phyloP scores from a whole-genome alignment of 345 rosid genomes.

The Noccaea caerulescens region DNA sequence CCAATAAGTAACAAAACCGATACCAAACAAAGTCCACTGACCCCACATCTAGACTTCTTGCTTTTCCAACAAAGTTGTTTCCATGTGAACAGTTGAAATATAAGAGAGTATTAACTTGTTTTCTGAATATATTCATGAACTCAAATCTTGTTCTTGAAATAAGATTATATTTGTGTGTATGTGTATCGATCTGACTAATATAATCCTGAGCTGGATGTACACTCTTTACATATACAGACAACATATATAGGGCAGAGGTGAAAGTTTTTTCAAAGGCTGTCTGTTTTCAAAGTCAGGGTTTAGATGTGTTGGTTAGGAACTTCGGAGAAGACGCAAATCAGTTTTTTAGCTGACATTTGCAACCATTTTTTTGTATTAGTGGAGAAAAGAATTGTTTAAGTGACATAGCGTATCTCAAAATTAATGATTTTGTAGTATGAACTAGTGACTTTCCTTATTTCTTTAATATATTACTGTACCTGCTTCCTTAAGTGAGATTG shows the following conservation, averaged over 20 bases:
- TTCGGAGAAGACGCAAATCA: slow-evolving; percentile 55
- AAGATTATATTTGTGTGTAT: neutral
- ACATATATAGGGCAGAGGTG: neutral
- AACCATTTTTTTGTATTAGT: slow-evolving; percentile 30
- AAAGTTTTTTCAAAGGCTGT: neutral
- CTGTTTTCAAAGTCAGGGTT: slow-evolving; percentile 64
- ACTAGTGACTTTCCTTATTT: slow-evolving; percentile 21
- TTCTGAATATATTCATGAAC: slow-evolving; percentile 8
- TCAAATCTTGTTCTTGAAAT: slow-evolving; percentile 15
- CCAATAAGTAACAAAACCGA: slow-evolving; percentile 17
- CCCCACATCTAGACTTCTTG: slow-evolving; percentile 16
- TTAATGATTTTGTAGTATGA: slow-evolving; percentile 8
- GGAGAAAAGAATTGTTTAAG: slow-evolving; percentile 27
- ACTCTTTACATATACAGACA: slow-evolving; percentile 9
- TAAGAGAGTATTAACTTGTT: neutral
- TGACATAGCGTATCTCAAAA: slow-evolving; percentile 31
- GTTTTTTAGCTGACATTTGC: slow-evolving; percentile 35
- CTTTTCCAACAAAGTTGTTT: slow-evolving; percentile 17
- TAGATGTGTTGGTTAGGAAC: slow-evolving; percentile 88
- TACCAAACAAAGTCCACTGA: slow-evolving; percentile 6
- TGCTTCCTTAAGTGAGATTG: slow-evolving; percentile 41
- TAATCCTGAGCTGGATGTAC: slow-evolving; percentile 12
- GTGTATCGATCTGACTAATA: neutral
- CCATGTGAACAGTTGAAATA: slow-evolving; percentile 26
- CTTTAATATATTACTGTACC: slow-evolving; percentile 30